Evolutionary conservation across 1,284 basidiomycete species (phyloP), one percentile per base, ranked within the genome.

Genomic region (Ganoderma leucocontextum): DNA sequence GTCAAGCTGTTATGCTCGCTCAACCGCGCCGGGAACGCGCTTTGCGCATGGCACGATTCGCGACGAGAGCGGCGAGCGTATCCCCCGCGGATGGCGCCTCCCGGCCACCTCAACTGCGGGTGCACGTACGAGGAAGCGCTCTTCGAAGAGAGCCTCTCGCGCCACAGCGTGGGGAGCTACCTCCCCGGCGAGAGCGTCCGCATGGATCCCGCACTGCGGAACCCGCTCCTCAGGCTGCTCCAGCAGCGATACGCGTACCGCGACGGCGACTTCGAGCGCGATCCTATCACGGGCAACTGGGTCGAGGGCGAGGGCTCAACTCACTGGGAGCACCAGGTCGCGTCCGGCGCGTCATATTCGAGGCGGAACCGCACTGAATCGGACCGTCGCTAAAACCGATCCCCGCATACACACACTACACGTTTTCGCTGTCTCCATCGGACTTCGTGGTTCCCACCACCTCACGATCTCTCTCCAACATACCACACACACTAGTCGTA

Each of bases 21-120:
- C 41, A 95, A 95, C 79, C 87, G 93, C 57, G 93, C 93, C 0
- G 93, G 93, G 29, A 95, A 95, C 73, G 92, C 93, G 2, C 85
- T 95, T 38, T 95, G 93, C 77, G 90, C 93, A 4, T 95, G 93
- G 93, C 93, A 95, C 75, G 93, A 95, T 78, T 92, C 93, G 2
- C 85, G 93, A 44, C 87, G 93, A 49, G 93, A 95, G 79, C 88
- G 93, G 52, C 87, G 93, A 8, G 84, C 84, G 0, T 89, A 86
- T 74, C 91, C 93, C 4, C 93, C 93, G n/a, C 87, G 93, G 60
- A 91, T 91, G 83, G 93, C 93, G 2, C 93, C 93, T 12, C 80
- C 83, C 0, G 91, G 92, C 17, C 85, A 86, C 72, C 87, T 95
- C 68, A 95, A 95, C 81, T 95, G 93, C 74, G 93, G 93, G 15